phyloP scores from a whole-genome alignment of 73 alveolate species.

The Paramecium bursaria region DNA sequence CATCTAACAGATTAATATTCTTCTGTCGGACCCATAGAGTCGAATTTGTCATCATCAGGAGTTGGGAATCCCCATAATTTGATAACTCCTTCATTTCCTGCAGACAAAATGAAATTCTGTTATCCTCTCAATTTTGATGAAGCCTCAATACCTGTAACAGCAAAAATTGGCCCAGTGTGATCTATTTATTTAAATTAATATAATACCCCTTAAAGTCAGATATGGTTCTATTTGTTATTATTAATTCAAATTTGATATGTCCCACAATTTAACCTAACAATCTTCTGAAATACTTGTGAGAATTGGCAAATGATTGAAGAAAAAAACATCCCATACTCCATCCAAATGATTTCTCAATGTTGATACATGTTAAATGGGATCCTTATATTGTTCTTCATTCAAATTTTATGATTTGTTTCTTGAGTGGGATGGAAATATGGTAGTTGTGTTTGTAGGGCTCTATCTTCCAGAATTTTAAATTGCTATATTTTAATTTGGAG shows the following conservation, averaged over 20 bases:
- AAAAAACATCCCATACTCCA: conserved; percentile 65
- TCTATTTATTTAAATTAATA: no score
- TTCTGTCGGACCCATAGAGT: conserved; percentile 34
- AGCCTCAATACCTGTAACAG: conserved; percentile 49
- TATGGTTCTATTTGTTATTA: conserved; percentile 57
- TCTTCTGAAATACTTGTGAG: conserved; percentile 67
- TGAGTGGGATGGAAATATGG: conserved; percentile 45
- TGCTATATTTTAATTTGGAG: conserved; percentile 47
- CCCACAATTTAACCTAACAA: conserved; percentile 68
- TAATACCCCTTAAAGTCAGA: conserved; percentile 67
- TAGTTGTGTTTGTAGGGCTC: conserved; percentile 52
- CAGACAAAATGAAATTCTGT: conserved; percentile 50
- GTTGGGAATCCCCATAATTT: conserved; percentile 59
- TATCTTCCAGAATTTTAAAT: conserved; percentile 34
- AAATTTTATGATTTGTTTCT: conserved; percentile 41
- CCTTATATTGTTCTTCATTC: conserved; percentile 26
- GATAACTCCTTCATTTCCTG: conserved; percentile 68
- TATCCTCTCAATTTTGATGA: conserved; percentile 2
- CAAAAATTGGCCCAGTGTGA: conserved; percentile 67
- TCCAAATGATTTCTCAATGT: conserved; percentile 65
- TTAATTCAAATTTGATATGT: neutral
- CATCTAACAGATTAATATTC: conserved; percentile 12
- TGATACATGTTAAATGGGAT: neutral
- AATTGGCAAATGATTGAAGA: conserved; percentile 26
- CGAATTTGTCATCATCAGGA: conserved; percentile 58